phyloP scores from a whole-genome alignment of 306 rosid species.

The Lathyrus sativus region DNA sequence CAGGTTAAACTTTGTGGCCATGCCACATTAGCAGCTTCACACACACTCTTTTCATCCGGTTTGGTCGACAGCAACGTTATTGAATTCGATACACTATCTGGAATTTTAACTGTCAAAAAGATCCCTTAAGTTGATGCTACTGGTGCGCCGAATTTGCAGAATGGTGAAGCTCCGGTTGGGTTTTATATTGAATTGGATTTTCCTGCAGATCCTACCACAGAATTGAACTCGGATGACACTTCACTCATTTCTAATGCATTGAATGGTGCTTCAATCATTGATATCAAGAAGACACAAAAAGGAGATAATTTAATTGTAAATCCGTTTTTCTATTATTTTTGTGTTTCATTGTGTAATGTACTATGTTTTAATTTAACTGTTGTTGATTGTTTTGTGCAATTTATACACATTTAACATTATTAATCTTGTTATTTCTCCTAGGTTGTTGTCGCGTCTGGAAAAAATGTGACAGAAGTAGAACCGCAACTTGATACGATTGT shows the following conservation, averaged over 20 bases:
- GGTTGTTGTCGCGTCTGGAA: constrained; percentile 58
- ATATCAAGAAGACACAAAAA: constrained; percentile 34
- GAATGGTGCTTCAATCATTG: constrained; percentile 43
- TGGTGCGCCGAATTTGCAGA: constrained; percentile 7
- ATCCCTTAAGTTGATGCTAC: constrained; percentile 23
- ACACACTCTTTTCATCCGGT: constrained; percentile 55
- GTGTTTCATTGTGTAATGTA: too few species aligned
- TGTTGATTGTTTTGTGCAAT: too few species aligned
- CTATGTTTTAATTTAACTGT: too few species aligned
- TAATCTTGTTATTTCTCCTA: constrained; percentile 37
- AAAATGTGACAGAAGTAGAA: constrained; percentile 47
- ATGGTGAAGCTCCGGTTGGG: neutral
- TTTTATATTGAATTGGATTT: constrained; percentile 52
- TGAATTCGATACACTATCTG: constrained; percentile 70
- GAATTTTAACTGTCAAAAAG: constrained; percentile 57
- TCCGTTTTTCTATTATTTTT: neutral
- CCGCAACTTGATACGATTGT: constrained; percentile 51
- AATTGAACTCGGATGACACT: constrained; percentile 39
- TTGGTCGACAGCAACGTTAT: constrained; percentile 44
- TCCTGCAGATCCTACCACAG: constrained; percentile 40
- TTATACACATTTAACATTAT: neutral
- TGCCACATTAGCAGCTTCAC: constrained; percentile 82
- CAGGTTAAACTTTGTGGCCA: constrained; percentile 88
- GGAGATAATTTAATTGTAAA: constrained; percentile 41
- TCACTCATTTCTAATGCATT: constrained; percentile 45